A percentile compares a stretch with the other conserved stretches of the same genome.
phyloP scores from a whole-genome alignment of 441 rosid genomes.

The Lagerstroemia fauriei region DNA sequence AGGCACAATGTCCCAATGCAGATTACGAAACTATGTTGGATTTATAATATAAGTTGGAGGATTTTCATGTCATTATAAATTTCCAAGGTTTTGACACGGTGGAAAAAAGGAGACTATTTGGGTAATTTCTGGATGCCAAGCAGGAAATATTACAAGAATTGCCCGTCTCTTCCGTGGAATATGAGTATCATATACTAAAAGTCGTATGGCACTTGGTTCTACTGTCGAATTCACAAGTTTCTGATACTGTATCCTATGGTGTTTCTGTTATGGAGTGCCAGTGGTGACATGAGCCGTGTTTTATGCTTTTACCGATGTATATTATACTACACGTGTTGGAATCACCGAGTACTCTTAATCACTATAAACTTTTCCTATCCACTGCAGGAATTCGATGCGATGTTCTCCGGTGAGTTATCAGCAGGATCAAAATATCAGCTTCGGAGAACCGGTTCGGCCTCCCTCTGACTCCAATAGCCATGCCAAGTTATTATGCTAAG shows the following conservation, averaged over 20 bases:
- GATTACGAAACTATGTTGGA: not conserved
- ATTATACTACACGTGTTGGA: not conserved
- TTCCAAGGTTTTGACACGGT: not conserved
- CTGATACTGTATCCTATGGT: no score
- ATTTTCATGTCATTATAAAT: not conserved
- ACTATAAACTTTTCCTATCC: not conserved
- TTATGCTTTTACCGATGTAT: not conserved
- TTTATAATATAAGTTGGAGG: not conserved
- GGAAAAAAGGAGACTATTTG: not conserved
- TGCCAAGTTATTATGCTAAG: not conserved
- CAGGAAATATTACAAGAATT: no score
- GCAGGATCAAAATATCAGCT: conserved; percentile 46
- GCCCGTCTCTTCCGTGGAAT: no score
- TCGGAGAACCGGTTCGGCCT: conserved; percentile 53
- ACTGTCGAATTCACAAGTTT: not conserved
- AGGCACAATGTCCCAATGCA: not conserved
- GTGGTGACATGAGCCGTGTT: no score
- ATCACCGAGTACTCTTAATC: not conserved
- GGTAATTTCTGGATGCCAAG: no score
- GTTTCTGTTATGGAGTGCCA: no score
- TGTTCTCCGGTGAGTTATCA: conserved; percentile 26
- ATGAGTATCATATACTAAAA: no score
- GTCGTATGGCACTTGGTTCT: not conserved
- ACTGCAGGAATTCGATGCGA: conserved; percentile 47
- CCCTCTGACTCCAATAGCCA: conserved; percentile 29